These are phyloP conservation scores for Tuctoria greenei DNA, from an alignment of 176 grass and related monocot genomes.

Conservation along the genomic window DNA sequence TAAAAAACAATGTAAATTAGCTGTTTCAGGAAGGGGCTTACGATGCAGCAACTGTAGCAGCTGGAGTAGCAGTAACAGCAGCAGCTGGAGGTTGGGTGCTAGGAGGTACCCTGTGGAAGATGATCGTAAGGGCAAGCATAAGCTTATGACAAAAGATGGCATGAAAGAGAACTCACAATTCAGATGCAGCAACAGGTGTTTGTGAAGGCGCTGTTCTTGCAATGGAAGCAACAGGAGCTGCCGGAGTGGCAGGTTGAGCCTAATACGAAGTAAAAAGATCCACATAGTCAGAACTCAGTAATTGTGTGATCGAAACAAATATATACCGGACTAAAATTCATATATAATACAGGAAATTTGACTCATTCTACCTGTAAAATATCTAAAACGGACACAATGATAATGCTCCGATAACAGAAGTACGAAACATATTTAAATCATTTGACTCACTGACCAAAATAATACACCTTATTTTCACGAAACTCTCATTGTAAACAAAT, in stretches of 20 bases:
- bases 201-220: slow-evolving; percentile 47
- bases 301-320: not conserved
- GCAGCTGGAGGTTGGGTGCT: slow-evolving; percentile 35
- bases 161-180: slow-evolving; percentile 50
- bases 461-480: not conserved
- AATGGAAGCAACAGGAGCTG: slow-evolving; percentile 43
- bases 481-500: not conserved
- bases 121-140: slow-evolving; percentile 15
- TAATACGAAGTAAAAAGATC: slow-evolving; percentile 23
- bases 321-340: not conserved
- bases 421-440: not conserved
- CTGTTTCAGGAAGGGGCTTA: slow-evolving; percentile 36
- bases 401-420: not conserved
- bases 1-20: not conserved
- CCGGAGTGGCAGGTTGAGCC: slow-evolving; percentile 39
- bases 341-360: not conserved
- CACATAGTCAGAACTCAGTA: not conserved
- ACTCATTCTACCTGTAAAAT: not conserved
- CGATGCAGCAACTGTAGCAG: slow-evolving; percentile 50
- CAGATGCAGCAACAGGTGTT: slow-evolving; percentile 48
- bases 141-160: slow-evolving; percentile 11
- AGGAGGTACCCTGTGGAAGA: slow-evolving; percentile 47
- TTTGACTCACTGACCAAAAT: not conserved
- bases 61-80: slow-evolving; percentile 40
- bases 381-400: not conserved